Conservation (phyloP, 176 grass and related monocot genomes). For the Leersia perrieri region DNA sequence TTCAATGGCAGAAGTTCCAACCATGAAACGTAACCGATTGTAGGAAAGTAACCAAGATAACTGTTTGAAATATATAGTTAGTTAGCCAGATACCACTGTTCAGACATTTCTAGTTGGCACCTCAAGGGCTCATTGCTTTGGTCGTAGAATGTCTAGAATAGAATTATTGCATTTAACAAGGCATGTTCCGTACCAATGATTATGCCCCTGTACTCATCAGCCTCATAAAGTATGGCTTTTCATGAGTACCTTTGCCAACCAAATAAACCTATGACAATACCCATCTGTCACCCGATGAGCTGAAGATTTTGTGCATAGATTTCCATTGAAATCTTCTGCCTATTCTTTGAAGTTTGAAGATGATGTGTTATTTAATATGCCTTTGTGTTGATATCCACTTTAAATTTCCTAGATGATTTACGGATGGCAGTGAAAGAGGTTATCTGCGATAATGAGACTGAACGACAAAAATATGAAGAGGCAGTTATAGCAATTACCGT, state of each 20-base stretch:
- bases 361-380: background rate
- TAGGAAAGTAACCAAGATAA: constrained; percentile 1
- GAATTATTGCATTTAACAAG: background rate
- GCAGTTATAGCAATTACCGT: constrained; percentile 83
- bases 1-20: background rate
- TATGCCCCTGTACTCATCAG: background rate
- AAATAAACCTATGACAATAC: background rate
- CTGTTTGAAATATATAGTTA: background rate
- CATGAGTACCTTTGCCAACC: background rate
- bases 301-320: background rate
- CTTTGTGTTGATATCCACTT: background rate
- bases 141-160: background rate
- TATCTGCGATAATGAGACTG: constrained; percentile 65
- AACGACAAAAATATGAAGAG: constrained; percentile 69
- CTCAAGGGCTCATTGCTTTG: background rate
- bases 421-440: constrained; percentile 93
- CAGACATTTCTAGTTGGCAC: constrained; percentile 6
- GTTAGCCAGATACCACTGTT: background rate
- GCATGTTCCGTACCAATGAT: background rate
- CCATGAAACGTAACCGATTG: background rate
- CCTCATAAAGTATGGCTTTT: background rate
- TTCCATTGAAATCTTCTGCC: background rate
- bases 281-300: background rate
- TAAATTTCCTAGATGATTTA: constrained; percentile 59
- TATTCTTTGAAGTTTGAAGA: background rate